phyloP scores from a whole-genome alignment of 2,329 filamentous ascomycete species.

The Nemania serpens region DNA sequence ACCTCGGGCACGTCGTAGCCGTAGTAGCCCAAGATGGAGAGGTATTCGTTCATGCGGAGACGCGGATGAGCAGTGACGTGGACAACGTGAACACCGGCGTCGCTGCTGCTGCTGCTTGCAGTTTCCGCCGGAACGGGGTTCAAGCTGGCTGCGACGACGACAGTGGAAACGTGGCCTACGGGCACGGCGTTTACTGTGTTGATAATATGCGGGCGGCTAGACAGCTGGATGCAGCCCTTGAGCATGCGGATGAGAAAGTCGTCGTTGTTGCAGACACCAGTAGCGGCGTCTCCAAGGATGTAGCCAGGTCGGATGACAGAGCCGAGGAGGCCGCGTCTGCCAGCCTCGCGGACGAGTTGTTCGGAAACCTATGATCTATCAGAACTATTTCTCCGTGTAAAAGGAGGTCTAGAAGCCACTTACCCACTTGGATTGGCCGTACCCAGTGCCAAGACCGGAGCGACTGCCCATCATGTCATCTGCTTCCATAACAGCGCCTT shows the following conservation, averaged over 20 bases:
- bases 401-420: too few relatives aligned
- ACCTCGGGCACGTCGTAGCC: slow-evolving; percentile 73
- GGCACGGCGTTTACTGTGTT: slow-evolving; percentile 93
- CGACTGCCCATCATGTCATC: slow-evolving; percentile 80
- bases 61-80: too few relatives aligned
- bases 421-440: slow-evolving; percentile 87
- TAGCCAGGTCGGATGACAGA: slow-evolving; percentile 84
- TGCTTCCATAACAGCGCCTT: slow-evolving; percentile 70
- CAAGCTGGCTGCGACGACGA: slow-evolving; percentile 79
- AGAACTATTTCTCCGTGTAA: too few relatives aligned
- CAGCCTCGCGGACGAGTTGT: slow-evolving; percentile 76
- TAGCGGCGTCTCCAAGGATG: slow-evolving; percentile 72
- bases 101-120: too few relatives aligned
- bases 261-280: slow-evolving; percentile 78
- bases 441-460: slow-evolving; percentile 79
- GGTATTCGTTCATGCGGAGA: slow-evolving; percentile 78
- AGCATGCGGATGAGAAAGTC: slow-evolving; percentile 87
- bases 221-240: slow-evolving; percentile 86
- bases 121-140: too few relatives aligned
- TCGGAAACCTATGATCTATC: too few relatives aligned
- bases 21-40: slow-evolving; percentile 71
- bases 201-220: slow-evolving; percentile 71
- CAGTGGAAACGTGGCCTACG: slow-evolving; percentile 79
- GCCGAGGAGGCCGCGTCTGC: slow-evolving; percentile 74
- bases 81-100: too few relatives aligned